Evolutionary conservation across 1,139 yeast genomes (phyloP), one percentile per base, ranked within the genome.

Genomic region (Tardiomyces blankii): DNA sequence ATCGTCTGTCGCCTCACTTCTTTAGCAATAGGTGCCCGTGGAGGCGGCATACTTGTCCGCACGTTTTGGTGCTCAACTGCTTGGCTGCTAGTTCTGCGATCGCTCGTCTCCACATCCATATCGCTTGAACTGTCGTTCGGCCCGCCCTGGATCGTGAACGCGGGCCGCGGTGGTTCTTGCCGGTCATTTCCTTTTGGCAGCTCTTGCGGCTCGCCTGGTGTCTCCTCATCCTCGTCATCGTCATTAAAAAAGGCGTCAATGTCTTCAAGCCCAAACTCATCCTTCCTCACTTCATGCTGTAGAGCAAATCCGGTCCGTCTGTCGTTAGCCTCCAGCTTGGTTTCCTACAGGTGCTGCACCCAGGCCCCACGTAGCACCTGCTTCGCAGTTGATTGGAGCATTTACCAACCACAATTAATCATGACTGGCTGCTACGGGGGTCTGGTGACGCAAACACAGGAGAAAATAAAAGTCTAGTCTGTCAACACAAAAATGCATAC

Each of bases 261-360:
- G 55, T 81, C 84, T 58, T 87, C 95, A 81, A 86, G 77, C 35
- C 87, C 82, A 59, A 78, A 74, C 48, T 75, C 75, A 61, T 84
- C 93, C 53, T 77, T 74, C 32, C 68, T 64, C 41, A 82, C 57
- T 61, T 78, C 70, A 47, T 68, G 61, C 45, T 67, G 70, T 2
- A 79, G 78, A 48, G 67, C 67, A 18, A 80, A 60, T 9, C 86
- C 86, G 1, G 84, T 57, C 25, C 59, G 57, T 39, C 62, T 58
- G 39, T 9, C 40, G 39, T 40, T 39, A 33, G 42, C 13, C 16
- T n/a, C n/a, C n/a, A n/a, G n/a, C n/a, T n/a, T n/a, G n/a, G n/a
- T n/a, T n/a, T n/a, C n/a, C 19, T 14, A 28, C 8, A 28, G 21
- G 40, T 28, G 27, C 18, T 39, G 41, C 11, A 39, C 11, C 12